Base-by-base conservation (phyloP, 2,329 filamentous ascomycete genomes). In the Aspergillus hortae region DNA sequence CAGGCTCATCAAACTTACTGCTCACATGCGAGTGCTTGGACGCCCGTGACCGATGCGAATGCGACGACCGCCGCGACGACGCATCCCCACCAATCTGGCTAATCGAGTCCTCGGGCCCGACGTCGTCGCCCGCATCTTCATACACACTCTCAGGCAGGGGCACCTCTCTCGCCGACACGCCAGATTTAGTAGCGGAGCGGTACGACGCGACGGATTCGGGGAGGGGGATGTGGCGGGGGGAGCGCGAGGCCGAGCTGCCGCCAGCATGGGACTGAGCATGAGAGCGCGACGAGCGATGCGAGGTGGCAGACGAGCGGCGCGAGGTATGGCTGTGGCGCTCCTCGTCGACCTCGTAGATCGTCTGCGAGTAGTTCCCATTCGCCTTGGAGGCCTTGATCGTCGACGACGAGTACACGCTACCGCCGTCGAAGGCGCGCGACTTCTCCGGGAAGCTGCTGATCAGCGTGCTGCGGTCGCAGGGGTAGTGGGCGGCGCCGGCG, bases 81-180 rank as follows among this genome's bases (percentile, higher is more conserved):
- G 11, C 4, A 6, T n/a, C 35, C 12, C 14, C 35, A 1, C 65
- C 69, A 23, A 92, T 78, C 44, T 90, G 88, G 58, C 85, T 85
- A 54, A 91, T 83, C 0, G 90, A 95, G 70, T 96, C 92, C 50
- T 88, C 81, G 7, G 90, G 86, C 0, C 86, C 88, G 59, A 99
- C 77, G 15, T 91, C 85, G 12, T 72, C 72, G 46, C 74, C 66
- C 10, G 69, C 65, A 32, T 72, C 68, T 7, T 67, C 68, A 6
- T 61, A 51, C 15, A 67, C 61, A 48, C 65, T 71, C 23, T 67
- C 64, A 0, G 68, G 68, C 4, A 71, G 59, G 5, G 67, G 66
- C 11, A 70, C 53, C 23, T 69, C 44, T 21, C 62, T 58, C 1
- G 66, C 61, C 4, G 60, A 60, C 41, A 59, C 27, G 15, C 56